Evolutionary conservation across 495 filamentous ascomycete species (phyloP).

Genomic region (Hypoxylon lenormandii): DNA sequence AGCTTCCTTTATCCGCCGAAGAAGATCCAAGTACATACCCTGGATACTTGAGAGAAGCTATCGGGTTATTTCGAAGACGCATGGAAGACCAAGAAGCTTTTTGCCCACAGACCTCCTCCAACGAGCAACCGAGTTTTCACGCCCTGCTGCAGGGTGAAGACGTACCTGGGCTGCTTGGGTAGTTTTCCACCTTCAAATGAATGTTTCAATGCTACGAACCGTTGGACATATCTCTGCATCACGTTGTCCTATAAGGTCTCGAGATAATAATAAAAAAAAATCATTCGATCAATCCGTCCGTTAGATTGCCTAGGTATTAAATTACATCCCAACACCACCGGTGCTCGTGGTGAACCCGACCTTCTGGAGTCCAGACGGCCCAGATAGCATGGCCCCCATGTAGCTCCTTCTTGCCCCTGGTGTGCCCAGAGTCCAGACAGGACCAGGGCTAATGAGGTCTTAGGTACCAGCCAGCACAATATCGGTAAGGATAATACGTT

Average conservation of each 20-base stretch:
- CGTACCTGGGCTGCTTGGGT: too few species aligned
- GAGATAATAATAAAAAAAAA: conserved; percentile 12
- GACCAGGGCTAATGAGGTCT: conserved; percentile 18
- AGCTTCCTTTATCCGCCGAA: conserved; percentile 10
- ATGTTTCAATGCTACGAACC: conserved; percentile 31
- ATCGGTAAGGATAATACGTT: conserved; percentile 1
- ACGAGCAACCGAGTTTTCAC: conserved; percentile 10
- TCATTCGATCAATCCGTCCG: conserved; percentile 25
- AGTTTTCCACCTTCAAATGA: too few species aligned
- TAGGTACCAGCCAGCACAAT: conserved; percentile 15
- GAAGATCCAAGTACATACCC: background rate
- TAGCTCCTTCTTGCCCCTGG: conserved; percentile 29
- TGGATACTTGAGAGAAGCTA: background rate
- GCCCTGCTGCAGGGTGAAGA: conserved; percentile 10
- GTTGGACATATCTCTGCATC: conserved; percentile 19
- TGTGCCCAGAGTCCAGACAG: conserved; percentile 11
- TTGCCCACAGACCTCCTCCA: conserved; percentile 15
- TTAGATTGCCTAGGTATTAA: conserved; percentile 26
- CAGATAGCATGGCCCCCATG: conserved; percentile 24
- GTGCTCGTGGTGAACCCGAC: conserved; percentile 8
- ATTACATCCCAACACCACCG: conserved; percentile 11
- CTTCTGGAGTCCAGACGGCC: conserved; percentile 18
- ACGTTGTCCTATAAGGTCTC: conserved; percentile 4
- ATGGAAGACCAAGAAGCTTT: conserved; percentile 43
- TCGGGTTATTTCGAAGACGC: conserved; percentile 45